phyloP scores from a whole-genome alignment of 768 basidiomycete genomes.

The Dacryopinax spathularia region DNA sequence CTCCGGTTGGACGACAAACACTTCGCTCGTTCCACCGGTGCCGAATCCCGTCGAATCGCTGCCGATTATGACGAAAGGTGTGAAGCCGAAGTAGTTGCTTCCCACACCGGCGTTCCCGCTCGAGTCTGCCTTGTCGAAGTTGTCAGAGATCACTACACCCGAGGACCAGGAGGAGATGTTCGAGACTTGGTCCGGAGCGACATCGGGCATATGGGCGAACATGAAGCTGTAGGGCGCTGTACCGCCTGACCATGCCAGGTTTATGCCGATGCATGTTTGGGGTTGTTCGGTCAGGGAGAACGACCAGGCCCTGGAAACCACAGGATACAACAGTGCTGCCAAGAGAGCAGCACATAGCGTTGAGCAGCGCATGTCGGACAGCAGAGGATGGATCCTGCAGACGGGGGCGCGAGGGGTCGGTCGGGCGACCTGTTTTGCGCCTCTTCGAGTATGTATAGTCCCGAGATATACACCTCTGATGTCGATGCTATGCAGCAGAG shows the following conservation, averaged over 20 bases:
- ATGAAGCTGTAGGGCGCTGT: neutral
- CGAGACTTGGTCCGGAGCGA: neutral
- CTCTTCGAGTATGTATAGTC: too few relatives aligned
- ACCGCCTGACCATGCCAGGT: neutral
- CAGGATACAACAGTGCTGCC: too few relatives aligned
- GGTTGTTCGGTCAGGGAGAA: neutral
- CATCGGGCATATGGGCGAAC: neutral
- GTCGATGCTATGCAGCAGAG: too few relatives aligned
- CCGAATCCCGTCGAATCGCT: neutral
- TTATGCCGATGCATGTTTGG: neutral
- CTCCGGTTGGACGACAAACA: neutral
- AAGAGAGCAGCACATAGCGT: too few relatives aligned
- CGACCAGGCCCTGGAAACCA: too few relatives aligned
- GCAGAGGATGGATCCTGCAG: too few relatives aligned
- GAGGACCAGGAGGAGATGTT: neutral
- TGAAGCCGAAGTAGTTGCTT: neutral
- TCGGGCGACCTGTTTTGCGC: too few relatives aligned
- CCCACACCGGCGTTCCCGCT: neutral
- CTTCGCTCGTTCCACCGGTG: neutral
- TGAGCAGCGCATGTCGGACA: too few relatives aligned
- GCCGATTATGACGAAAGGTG: neutral
- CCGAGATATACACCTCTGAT: too few relatives aligned
- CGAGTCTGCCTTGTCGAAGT: neutral
- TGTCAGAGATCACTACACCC: neutral
- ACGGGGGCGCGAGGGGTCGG: too few relatives aligned